Conservation (phyloP, 352 stramenopile species). For the Phytophthora meadii region DNA sequence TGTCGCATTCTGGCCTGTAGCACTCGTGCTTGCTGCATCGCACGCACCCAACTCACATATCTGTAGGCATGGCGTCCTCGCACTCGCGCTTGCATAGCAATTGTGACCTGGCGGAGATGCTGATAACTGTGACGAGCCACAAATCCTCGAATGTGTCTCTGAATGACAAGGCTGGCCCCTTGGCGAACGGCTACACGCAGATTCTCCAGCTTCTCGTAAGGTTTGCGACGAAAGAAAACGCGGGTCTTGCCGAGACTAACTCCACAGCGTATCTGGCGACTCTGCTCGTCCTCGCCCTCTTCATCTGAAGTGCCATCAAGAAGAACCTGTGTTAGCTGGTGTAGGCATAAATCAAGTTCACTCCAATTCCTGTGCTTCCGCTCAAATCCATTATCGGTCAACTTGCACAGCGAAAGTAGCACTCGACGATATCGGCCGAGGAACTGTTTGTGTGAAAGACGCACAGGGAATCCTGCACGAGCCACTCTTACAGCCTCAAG, state of each 20-base stretch:
- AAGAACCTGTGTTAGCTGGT: conserved; percentile 40
- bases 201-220: conserved; percentile 93
- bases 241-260: conserved; percentile 91
- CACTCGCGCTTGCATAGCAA: conserved; percentile 54
- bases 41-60: conserved; percentile 53
- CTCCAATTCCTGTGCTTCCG: conserved; percentile 26
- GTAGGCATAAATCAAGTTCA: conserved; percentile 40
- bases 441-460: conserved; percentile 83
- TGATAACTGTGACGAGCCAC: conserved; percentile 46
- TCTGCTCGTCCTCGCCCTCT: conserved; percentile 29
- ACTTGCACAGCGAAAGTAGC: conserved; percentile 45
- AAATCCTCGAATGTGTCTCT: conserved; percentile 63
- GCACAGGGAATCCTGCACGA: conserved; percentile 84
- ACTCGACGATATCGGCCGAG: conserved; percentile 71
- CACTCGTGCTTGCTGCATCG: conserved; percentile 43
- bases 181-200: conserved; percentile 43
- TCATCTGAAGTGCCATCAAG: conserved; percentile 20
- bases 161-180: conserved; percentile 50
- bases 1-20: conserved; percentile 59
- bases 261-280: conserved; percentile 37
- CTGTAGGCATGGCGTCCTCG: conserved; percentile 44
- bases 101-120: conserved; percentile 38
- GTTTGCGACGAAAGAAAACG: conserved; percentile 95
- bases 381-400: conserved; percentile 23
- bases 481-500: conserved; percentile 89